phyloP scores from a whole-genome alignment of 768 basidiomycete genomes.

The Boletus speciosus region DNA sequence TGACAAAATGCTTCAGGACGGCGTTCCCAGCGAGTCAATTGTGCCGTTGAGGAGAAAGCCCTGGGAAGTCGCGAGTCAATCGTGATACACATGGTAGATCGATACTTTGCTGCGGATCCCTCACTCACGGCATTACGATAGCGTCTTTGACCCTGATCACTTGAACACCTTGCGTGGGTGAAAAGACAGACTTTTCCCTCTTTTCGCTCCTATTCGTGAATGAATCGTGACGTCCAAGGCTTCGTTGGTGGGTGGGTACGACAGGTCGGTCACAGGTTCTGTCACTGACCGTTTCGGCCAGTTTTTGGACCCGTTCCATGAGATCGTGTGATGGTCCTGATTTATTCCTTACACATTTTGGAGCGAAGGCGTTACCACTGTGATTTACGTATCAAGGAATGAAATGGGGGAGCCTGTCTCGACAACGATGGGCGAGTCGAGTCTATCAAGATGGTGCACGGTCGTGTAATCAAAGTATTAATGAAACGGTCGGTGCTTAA shows the following conservation, averaged over 20 bases:
- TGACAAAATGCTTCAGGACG: conserved; percentile 39
- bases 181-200: conserved; percentile 1
- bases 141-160: not conserved
- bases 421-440: conserved; percentile 13
- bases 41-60: conserved; percentile 57
- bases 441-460: not conserved
- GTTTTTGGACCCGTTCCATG: not conserved
- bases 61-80: conserved; percentile 47
- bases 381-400: conserved; percentile 6
- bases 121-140: conserved; percentile 16
- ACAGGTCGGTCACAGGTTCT: conserved; percentile 1
- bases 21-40: conserved; percentile 53
- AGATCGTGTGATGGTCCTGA: not conserved
- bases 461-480: conserved; percentile 5
- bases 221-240: conserved; percentile 6
- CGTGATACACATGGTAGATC: conserved; percentile 20
- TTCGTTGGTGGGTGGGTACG: conserved; percentile 1
- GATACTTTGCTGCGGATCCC: not conserved
- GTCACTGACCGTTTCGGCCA: not conserved
- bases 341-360: not conserved
- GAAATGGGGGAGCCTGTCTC: not conserved
- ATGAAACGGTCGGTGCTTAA: not conserved
- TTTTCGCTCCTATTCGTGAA: conserved; percentile 3
- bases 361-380: not conserved
- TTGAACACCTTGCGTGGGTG: conserved; percentile 8